phyloP scores from a whole-genome alignment of 805 yeast genomes.

The Saccharomycopsis capsularis region DNA sequence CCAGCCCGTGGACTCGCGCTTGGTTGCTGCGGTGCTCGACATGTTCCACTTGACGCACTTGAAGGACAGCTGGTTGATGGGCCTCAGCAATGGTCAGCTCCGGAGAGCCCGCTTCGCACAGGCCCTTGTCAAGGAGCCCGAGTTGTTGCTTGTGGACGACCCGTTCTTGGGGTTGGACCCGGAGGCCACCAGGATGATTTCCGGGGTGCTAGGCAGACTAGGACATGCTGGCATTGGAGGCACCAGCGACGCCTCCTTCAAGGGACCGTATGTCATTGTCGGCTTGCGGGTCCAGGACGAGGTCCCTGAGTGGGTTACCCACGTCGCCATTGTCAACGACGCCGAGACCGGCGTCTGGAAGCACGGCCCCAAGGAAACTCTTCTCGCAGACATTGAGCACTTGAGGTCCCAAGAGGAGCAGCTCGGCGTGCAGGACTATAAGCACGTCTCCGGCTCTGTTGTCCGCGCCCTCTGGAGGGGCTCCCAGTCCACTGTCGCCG shows the following conservation, averaged over 20 bases:
- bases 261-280: constrained; percentile 49
- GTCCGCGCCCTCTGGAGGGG: not conserved
- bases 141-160: constrained; percentile 71
- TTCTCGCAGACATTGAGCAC: not conserved
- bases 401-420: not conserved
- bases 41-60: constrained; percentile 50
- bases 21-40: constrained; percentile 37
- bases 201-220: constrained; percentile 43
- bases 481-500: not conserved
- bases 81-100: constrained; percentile 89
- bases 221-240: constrained; percentile 25
- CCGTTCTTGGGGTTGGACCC: constrained; percentile 92
- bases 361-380: constrained; percentile 37
- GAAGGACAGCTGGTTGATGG: constrained; percentile 71
- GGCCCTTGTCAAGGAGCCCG: constrained; percentile 59
- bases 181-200: constrained; percentile 51
- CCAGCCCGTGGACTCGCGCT: constrained; percentile 31
- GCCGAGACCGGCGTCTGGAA: constrained; percentile 34
- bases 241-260: constrained; percentile 12
- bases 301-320: constrained; percentile 74
- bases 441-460: not conserved
- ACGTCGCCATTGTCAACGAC: constrained; percentile 55
- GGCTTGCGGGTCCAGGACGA: constrained; percentile 74
- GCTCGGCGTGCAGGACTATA: not conserved
- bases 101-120: constrained; percentile 84